A percentile compares a stretch with the other conserved stretches of the same genome.
Conservation (phyloP, 495 filamentous ascomycete species). For the Hyaloscypha finlandica region DNA sequence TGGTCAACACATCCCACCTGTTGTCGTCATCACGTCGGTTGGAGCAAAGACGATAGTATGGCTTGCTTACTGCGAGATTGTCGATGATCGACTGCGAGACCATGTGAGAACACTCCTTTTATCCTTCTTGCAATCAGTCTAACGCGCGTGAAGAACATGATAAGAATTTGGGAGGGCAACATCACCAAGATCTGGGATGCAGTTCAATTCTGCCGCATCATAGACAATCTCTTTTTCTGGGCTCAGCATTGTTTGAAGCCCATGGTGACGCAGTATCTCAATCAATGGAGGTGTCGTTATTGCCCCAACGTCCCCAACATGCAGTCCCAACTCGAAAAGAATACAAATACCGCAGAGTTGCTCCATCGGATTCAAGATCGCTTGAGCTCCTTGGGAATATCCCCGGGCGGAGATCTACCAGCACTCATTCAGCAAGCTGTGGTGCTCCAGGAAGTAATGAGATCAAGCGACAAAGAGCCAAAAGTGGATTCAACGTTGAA, state of each 20-base stretch:
- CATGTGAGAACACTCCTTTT: slow-evolving; percentile 14
- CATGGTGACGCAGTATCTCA: slow-evolving; percentile 20
- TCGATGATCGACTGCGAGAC: slow-evolving; percentile 16
- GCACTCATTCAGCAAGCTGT: slow-evolving; percentile 18
- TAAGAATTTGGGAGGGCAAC: slow-evolving; percentile 18
- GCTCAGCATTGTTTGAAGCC: slow-evolving; percentile 19
- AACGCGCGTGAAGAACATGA: slow-evolving; percentile 9
- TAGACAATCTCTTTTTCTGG: slow-evolving; percentile 28
- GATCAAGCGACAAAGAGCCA: background rate
- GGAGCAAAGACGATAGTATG: slow-evolving; percentile 19
- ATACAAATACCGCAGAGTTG: slow-evolving; percentile 11
- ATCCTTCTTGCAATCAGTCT: background rate
- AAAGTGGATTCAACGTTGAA: background rate
- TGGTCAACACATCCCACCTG: slow-evolving; percentile 23
- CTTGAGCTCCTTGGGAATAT: slow-evolving; percentile 10
- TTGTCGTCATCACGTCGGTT: slow-evolving; percentile 23
- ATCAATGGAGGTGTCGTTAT: slow-evolving; percentile 23
- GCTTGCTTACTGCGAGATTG: slow-evolving; percentile 23
- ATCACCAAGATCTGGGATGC: slow-evolving; percentile 26
- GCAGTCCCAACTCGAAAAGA: slow-evolving; percentile 12
- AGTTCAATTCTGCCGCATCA: slow-evolving; percentile 26
- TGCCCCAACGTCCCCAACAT: slow-evolving; percentile 1
- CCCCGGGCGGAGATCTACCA: slow-evolving; percentile 8
- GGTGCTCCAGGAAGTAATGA: slow-evolving; percentile 16
- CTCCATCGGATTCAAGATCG: slow-evolving; percentile 19